A percentile compares a stretch with the other conserved stretches of the same genome.
Conservation (phyloP, 2,329 filamentous ascomycete genomes). For the Drechslerella coelobrocha region DNA sequence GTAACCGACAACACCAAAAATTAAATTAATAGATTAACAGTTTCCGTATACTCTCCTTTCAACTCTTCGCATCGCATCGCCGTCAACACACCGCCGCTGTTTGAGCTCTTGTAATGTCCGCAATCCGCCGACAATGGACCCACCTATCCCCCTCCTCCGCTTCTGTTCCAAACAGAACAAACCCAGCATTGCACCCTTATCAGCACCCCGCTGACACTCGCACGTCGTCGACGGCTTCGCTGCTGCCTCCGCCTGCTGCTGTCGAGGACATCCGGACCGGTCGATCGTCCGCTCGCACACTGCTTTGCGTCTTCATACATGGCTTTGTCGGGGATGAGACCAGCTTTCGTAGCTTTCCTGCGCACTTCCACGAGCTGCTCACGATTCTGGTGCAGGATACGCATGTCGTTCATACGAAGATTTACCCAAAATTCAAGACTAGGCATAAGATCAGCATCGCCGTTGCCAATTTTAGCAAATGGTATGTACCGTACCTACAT, state of each 20-base stretch:
- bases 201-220: conserved; percentile 31
- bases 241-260: conserved; percentile 29
- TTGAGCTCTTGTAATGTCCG: conserved; percentile 17
- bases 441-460: conserved; percentile 75
- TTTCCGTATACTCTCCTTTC: not conserved
- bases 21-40: no score
- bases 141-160: conserved; percentile 30
- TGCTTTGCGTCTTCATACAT: conserved; percentile 84
- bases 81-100: no score
- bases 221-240: conserved; percentile 41
- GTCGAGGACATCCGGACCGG: conserved; percentile 37
- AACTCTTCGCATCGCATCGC: not conserved
- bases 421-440: conserved; percentile 81
- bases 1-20: no score
- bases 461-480: conserved; percentile 80
- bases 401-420: conserved; percentile 79
- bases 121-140: conserved; percentile 27
- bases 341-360: conserved; percentile 85
- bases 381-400: conserved; percentile 70
- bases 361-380: conserved; percentile 80
- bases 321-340: conserved; percentile 89
- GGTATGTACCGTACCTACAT: conserved; percentile 64
- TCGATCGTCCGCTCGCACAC: conserved; percentile 58
- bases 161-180: conserved; percentile 35
- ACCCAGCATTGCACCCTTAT: conserved; percentile 36